These are phyloP conservation scores for Dactylorhiza incarnata DNA, from an alignment of 106 monocot genomes.

Conservation along the genomic window DNA sequence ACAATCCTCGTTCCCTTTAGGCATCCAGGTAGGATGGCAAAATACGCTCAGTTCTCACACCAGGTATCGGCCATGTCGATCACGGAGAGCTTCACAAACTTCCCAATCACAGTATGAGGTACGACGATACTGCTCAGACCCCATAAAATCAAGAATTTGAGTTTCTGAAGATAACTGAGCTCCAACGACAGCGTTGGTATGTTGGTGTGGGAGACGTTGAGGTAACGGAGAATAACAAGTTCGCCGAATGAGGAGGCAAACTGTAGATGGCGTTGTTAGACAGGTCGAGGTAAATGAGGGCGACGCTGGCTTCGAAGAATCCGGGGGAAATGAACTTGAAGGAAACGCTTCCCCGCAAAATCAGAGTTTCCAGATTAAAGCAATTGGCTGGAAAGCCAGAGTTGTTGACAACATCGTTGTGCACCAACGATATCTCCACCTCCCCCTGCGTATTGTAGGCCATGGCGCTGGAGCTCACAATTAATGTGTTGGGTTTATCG, in stretches of 20 bases:
- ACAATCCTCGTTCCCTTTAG: neutral
- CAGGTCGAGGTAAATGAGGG: conserved; percentile 21
- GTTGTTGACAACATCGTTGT: neutral
- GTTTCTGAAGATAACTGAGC: neutral
- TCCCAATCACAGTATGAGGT: conserved; percentile 8
- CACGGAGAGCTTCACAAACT: neutral
- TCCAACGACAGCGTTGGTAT: conserved; percentile 5
- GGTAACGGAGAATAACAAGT: conserved; percentile 7
- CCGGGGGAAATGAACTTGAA: neutral
- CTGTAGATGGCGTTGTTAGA: conserved; percentile 6
- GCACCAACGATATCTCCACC: conserved; percentile 6
- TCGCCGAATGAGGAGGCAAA: conserved; percentile 9
- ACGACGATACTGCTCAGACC: neutral
- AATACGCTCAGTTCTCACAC: conserved; percentile 6
- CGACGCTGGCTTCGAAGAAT: neutral
- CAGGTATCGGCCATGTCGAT: conserved; percentile 9
- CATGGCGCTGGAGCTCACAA: neutral
- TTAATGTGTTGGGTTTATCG: neutral
- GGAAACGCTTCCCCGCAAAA: conserved; percentile 5
- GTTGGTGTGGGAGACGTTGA: conserved; percentile 10
- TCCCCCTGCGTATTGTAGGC: neutral
- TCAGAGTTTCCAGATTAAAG: conserved; percentile 7
- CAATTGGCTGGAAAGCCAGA: neutral
- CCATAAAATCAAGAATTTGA: conserved; percentile 8
- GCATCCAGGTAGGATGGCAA: neutral